Evolutionary conservation across 2,329 filamentous ascomycete genomes (phyloP).

Genomic region (Dothidotthia symphoricarpi): DNA sequence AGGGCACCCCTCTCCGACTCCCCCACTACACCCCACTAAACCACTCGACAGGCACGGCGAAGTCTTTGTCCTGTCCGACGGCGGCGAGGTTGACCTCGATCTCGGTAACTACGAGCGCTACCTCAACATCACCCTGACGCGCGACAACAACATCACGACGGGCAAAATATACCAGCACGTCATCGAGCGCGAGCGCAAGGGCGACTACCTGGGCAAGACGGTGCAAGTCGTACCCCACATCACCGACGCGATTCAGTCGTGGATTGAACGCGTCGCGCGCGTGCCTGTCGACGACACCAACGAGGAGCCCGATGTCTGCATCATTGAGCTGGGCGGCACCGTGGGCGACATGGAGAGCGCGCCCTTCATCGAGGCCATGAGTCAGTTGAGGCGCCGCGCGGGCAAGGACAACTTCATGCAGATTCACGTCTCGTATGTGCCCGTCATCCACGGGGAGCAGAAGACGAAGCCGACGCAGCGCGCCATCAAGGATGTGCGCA

Average conservation of each 20-base stretch:
- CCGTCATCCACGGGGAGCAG: constrained; percentile 72
- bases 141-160: constrained; percentile 94
- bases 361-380: constrained; percentile 84
- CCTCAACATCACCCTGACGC: constrained; percentile 74
- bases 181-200: constrained; percentile 68
- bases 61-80: constrained; percentile 82
- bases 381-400: constrained; percentile 69
- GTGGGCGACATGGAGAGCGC: constrained; percentile 82
- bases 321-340: constrained; percentile 70
- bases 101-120: constrained; percentile 79
- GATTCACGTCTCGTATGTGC: constrained; percentile 87
- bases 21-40: constrained; percentile 12
- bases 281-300: constrained; percentile 84
- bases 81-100: constrained; percentile 73
- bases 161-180: constrained; percentile 94
- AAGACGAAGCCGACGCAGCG: constrained; percentile 98
- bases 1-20: constrained; percentile 19
- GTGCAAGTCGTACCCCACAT: constrained; percentile 92
- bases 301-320: constrained; percentile 85
- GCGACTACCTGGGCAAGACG: constrained; percentile 83
- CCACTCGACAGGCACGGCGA: constrained; percentile 68
- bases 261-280: constrained; percentile 82
- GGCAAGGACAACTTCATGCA: constrained; percentile 80
- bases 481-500: constrained; percentile 79
- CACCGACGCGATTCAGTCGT: constrained; percentile 87